A percentile compares a stretch with the other conserved stretches of the same genome.
Conservation (phyloP, 352 stramenopile genomes). For the Pilasporangium apinafurcum region DNA sequence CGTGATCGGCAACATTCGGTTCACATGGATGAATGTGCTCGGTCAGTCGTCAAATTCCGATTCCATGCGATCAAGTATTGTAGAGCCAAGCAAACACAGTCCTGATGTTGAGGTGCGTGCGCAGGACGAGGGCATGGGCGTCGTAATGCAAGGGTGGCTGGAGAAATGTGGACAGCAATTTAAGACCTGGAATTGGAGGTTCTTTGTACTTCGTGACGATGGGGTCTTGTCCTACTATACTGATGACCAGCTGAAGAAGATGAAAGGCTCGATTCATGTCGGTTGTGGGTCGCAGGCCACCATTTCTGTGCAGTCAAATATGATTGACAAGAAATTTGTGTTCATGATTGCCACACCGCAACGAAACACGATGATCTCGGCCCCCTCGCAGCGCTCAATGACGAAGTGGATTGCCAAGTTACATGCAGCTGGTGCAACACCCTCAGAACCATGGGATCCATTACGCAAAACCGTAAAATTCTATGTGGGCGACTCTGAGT, state of each 20-base stretch:
- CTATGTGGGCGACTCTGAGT: constrained; percentile 63
- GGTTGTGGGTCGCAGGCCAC: constrained; percentile 58
- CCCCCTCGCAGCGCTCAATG: constrained; percentile 66
- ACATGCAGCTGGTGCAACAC: constrained; percentile 58
- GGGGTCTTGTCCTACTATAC: constrained; percentile 79
- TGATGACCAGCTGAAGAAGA: constrained; percentile 64
- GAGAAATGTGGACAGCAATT: constrained; percentile 86
- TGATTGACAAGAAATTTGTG: constrained; percentile 76
- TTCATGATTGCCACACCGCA: constrained; percentile 74
- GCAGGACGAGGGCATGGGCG: constrained; percentile 50
- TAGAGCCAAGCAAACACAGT: constrained; percentile 13
- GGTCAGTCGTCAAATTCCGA: constrained; percentile 43
- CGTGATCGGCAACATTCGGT: constrained; percentile 37
- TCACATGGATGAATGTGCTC: constrained; percentile 56
- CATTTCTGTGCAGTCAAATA: constrained; percentile 79
- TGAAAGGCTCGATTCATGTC: constrained; percentile 78
- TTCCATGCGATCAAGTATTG: not conserved
- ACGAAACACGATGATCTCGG: constrained; percentile 81
- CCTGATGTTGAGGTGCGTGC: constrained; percentile 25
- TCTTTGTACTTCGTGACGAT: constrained; percentile 80
- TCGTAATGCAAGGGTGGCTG: constrained; percentile 84
- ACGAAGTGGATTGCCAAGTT: constrained; percentile 80
- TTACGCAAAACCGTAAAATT: constrained; percentile 81
- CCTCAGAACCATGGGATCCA: constrained; percentile 67
- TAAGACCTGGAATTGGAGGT: constrained; percentile 88